Conservation (phyloP, 371 early-diverging fungal genomes). For the Mycotypha africana region DNA sequence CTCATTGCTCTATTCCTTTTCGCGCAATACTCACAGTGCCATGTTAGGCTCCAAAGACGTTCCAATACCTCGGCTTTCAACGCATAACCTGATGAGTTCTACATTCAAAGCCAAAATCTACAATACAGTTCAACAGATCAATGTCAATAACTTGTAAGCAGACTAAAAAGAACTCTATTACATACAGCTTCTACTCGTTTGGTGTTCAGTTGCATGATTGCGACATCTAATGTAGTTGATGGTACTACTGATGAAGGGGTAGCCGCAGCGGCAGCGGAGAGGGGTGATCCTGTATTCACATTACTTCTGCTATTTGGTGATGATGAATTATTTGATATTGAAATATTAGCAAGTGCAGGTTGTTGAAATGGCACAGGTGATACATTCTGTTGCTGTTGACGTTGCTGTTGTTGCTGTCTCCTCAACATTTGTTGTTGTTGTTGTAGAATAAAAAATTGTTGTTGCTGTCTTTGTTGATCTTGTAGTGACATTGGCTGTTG, state of each 20-base stretch:
- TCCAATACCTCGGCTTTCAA: slow-evolving; percentile 27
- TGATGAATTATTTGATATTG: background rate
- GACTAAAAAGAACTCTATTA: background rate
- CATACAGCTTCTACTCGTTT: slow-evolving; percentile 9
- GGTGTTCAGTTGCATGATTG: background rate
- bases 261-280: no score
- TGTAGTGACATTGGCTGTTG: slow-evolving; percentile 1
- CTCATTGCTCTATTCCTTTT: background rate
- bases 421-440: background rate
- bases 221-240: background rate
- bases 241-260: no score
- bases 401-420: background rate
- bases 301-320: no score
- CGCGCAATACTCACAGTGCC: slow-evolving; percentile 26
- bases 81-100: slow-evolving; percentile 46
- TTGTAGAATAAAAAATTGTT: background rate
- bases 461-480: slow-evolving; percentile 1
- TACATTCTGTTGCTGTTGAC: background rate
- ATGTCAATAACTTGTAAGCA: background rate
- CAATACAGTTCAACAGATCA: background rate
- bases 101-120: slow-evolving; percentile 40
- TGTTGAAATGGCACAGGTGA: no score
- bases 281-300: no score
- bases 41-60: slow-evolving; percentile 27
- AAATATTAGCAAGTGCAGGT: background rate